These are phyloP conservation scores for Fonsecaea monophora DNA, from an alignment of 2,329 filamentous ascomycete species.

Conservation along the genomic window DNA sequence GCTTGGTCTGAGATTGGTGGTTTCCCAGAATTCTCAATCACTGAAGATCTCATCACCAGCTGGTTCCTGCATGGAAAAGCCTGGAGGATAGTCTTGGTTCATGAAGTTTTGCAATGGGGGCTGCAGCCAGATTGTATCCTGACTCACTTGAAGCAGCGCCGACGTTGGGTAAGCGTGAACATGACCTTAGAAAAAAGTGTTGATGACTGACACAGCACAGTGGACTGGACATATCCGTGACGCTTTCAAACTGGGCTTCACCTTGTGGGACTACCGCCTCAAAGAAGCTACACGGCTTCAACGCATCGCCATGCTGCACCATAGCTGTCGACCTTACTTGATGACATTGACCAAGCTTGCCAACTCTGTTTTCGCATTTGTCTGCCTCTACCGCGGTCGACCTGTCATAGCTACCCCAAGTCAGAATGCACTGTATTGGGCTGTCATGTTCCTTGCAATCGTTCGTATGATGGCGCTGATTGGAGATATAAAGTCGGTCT, in stretches of 20 bases:
- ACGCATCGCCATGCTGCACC: constrained; percentile 34
- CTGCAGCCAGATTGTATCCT: constrained; percentile 46
- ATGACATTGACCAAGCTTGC: constrained; percentile 30
- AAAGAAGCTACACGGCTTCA: constrained; percentile 26
- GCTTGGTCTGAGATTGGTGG: constrained; percentile 42
- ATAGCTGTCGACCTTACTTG: constrained; percentile 32
- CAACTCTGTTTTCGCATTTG: constrained; percentile 17
- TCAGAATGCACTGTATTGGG: constrained; percentile 7
- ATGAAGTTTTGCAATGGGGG: constrained; percentile 41
- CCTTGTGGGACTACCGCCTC: constrained; percentile 19
- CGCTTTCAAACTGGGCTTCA: constrained; percentile 24
- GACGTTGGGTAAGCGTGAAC: constrained; percentile 50
- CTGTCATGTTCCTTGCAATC: constrained; percentile 22
- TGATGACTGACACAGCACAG: constrained; percentile 28
- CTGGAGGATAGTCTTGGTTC: constrained; percentile 41
- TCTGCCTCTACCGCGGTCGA: constrained; percentile 20
- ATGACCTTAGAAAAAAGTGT: constrained; percentile 50
- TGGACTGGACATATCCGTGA: constrained; percentile 35
- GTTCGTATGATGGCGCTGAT: constrained; percentile 8
- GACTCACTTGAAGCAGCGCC: constrained; percentile 49
- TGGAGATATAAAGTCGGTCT: constrained; percentile 10
- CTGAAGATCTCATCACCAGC: constrained; percentile 42
- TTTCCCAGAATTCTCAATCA: constrained; percentile 41
- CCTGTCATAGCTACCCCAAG: constrained; percentile 28
- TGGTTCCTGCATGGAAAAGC: constrained; percentile 40